Evolutionary conservation across 2,329 filamentous ascomycete genomes (phyloP).

Genomic region (Fusarium sacchari): DNA sequence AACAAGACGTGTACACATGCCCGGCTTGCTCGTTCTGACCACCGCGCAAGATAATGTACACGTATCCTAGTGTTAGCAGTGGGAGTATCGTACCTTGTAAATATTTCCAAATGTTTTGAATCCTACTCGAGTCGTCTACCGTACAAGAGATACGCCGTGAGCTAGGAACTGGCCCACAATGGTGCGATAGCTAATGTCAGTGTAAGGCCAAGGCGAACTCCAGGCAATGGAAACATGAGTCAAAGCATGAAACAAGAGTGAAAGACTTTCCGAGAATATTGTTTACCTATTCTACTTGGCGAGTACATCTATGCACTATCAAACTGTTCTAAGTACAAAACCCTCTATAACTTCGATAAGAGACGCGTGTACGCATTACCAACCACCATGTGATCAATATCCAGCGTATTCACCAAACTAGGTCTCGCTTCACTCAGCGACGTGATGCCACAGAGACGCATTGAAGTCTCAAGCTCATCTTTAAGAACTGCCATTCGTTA

Average conservation of each 20-base stretch:
- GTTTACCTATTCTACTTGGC: neutral
- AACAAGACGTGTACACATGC: neutral
- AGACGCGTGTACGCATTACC: neutral
- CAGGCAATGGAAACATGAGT: rapidly evolving
- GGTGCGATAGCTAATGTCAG: neutral
- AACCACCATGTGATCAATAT: conserved; percentile 45
- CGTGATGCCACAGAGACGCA: conserved; percentile 45
- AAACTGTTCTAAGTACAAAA: neutral
- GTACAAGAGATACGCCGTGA: rapidly evolving
- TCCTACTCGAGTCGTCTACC: rapidly evolving
- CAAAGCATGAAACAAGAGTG: rapidly evolving
- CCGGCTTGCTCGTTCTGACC: neutral
- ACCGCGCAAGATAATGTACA: too few relatives aligned
- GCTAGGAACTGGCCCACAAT: rapidly evolving
- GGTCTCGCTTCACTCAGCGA: conserved; percentile 42
- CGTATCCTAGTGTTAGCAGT: rapidly evolving
- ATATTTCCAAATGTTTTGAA: neutral
- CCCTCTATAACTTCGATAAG: conserved; percentile 25
- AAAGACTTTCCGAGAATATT: neutral
- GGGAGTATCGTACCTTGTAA: too few relatives aligned
- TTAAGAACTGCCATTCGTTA: conserved; percentile 33
- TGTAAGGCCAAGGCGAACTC: neutral
- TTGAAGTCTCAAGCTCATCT: conserved; percentile 46
- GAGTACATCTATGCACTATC: neutral
- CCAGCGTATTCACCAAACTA: conserved; percentile 44